These are phyloP conservation scores for Scedosporium aurantiacum DNA, from an alignment of 2,329 filamentous ascomycete genomes.

Conservation along the genomic window DNA sequence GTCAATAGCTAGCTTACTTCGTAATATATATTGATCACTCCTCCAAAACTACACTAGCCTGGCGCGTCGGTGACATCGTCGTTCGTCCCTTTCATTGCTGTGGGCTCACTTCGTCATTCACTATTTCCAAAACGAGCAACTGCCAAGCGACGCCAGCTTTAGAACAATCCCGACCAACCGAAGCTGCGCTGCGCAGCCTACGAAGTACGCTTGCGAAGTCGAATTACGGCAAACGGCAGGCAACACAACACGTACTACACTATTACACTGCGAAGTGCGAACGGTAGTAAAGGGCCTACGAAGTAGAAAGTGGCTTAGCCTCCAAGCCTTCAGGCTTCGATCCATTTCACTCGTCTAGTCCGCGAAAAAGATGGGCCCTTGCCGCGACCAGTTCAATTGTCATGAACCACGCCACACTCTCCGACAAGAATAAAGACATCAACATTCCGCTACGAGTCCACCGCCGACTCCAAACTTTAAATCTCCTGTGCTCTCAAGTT, in stretches of 20 bases:
- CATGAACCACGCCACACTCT: background rate
- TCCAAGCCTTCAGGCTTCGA: background rate
- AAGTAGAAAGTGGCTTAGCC: background rate
- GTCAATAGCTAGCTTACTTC: no score
- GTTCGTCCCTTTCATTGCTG: no score
- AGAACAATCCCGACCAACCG: background rate
- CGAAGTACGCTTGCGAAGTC: background rate
- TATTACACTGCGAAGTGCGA: background rate
- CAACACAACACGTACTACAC: background rate
- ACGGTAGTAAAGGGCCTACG: background rate
- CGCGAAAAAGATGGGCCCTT: background rate
- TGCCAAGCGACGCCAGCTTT: background rate
- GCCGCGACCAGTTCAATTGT: background rate
- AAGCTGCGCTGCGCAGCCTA: no score
- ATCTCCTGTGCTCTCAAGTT: background rate
- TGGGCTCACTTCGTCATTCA: no score
- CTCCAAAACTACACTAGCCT: no score
- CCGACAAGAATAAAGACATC: constrained; percentile 1
- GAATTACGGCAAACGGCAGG: background rate
- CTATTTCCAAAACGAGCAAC: no score
- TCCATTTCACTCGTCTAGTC: background rate
- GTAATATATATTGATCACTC: no score
- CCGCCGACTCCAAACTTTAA: background rate
- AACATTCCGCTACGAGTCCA: background rate
- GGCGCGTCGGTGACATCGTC: no score